Evolutionary conservation across 306 rosid genomes (phyloP), one percentile per base, ranked within the genome.

Genomic region (Quercus wislizeni): DNA sequence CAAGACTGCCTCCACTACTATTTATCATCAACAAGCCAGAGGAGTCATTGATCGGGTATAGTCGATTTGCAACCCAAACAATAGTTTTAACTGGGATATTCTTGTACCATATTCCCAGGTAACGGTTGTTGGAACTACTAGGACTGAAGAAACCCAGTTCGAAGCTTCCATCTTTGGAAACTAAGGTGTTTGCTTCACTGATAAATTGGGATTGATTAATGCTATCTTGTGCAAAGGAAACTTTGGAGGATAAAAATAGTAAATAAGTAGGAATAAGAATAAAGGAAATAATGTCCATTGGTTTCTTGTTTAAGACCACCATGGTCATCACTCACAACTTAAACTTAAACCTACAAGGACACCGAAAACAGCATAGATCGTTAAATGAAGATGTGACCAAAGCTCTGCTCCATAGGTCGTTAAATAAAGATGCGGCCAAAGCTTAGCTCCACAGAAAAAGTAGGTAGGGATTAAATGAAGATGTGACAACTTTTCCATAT

Each of bases 31-130:
- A 18, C 18, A 54, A 54, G 19, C 57, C 57, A 54, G 57, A 54
- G 5, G 56, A 54, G 27, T 64, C 83, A 3, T 75, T 74, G 77
- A 81, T 85, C 20, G 88, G 81, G 14, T 23, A 41, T 11, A 10
- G 4, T 55, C 82, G 38, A 41, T 84, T 84, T 0, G 88, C 87
- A 31, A 84, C 82, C 85, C 87, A 84, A 69, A 81, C 82, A 8
- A 76, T 51, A 23, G 78, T 69, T 15, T 69, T 49, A 19, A 43
- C 61, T n/a, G 73, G 65, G 20, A 76, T 79, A 27, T 70, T 74
- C 56, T 76, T 76, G 68, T 51, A 82, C 86, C 89, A 79, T 20
- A 86, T 86, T 64, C 89, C 89, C 86, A 86, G 80, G 86, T 82
- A 83, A 18, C 81, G 74, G 51, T 33, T 14, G 5, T 51, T 46